Evolutionary conservation across 2,329 filamentous ascomycete species (phyloP), one percentile per base, ranked within the genome.

Genomic region (Xylariaceae sp.): DNA sequence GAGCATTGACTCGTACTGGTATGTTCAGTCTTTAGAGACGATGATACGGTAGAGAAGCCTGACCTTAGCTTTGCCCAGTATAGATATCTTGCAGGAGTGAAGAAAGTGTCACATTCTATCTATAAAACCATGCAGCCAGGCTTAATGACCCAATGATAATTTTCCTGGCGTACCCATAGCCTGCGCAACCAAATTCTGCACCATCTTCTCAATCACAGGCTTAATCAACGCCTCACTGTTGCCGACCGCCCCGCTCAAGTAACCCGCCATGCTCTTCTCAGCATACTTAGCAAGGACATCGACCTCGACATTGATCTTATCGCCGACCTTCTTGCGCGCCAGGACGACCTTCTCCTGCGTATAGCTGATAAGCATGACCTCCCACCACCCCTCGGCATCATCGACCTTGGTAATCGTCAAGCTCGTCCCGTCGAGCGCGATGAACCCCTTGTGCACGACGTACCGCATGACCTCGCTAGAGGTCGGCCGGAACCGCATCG

Each of bases 301-400:
- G 43, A 95, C 92, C 73, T 96, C 91, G 27, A 96, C 80, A 62
- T 96, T 96, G 50, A 95, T 88, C 40, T 83, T 79, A 5, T 95
- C 88, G 2, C 91, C 90, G 22, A 77, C 70, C 67, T 79, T 74
- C 78, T 96, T 96, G 42, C 72, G 74, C 2, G 87, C 88, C 52
- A 89, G 82, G 14, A 95, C 85, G 14, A 98, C 84, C 67, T 87
- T 87, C 68, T 92, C 88, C 72, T 97, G 93, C 10, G 93, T 96
- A 68, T 98, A 98, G 7, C 87, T 80, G 65, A 98, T 96, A 50
- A 98, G 75, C 93, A 98, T 98, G 40, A 98, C 86, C 77, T 97
- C 93, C 80, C 85, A 96, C 66, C 89, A 94, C 34, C 85, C 83
- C 54, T 82, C 79, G 4, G 63, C 76, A 66, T 96, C 92, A 59